These are phyloP conservation scores for Amanita jacksonii DNA, from an alignment of 768 basidiomycete genomes.

Conservation along the genomic window DNA sequence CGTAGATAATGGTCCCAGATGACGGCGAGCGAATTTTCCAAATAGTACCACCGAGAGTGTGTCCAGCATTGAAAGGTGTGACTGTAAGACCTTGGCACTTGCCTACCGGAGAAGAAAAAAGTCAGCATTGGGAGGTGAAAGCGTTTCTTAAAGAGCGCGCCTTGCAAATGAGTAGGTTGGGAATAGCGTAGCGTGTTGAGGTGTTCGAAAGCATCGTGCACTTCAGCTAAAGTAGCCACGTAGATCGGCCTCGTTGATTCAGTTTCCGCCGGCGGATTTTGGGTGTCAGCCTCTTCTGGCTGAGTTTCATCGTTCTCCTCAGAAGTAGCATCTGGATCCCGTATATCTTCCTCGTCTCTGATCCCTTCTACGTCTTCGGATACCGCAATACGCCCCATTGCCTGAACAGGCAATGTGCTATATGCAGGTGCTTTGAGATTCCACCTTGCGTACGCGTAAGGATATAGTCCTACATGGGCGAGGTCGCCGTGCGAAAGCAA, in stretches of 20 bases:
- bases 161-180: constrained; percentile 91
- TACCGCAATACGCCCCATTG: constrained; percentile 88
- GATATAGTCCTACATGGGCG: constrained; percentile 82
- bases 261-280: constrained; percentile 20
- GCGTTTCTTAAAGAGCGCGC: constrained; percentile 31
- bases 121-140: neutral
- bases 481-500: constrained; percentile 92
- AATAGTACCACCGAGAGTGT: constrained; percentile 92
- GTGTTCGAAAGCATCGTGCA: constrained; percentile 88
- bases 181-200: constrained; percentile 91
- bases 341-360: constrained; percentile 63
- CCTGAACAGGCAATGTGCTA: constrained; percentile 89
- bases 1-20: constrained; percentile 91
- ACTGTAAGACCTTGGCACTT: constrained; percentile 91
- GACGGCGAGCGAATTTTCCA: constrained; percentile 99
- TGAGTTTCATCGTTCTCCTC: constrained; percentile 17
- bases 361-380: constrained; percentile 82
- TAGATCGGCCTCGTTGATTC: constrained; percentile 39
- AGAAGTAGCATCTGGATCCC: constrained; percentile 23
- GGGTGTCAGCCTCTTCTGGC: constrained; percentile 17
- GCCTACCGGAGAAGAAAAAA: constrained; percentile 31
- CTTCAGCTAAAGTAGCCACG: constrained; percentile 72
- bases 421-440: constrained; percentile 86
- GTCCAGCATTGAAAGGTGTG: constrained; percentile 91
- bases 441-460: constrained; percentile 86